phyloP scores from a whole-genome alignment of 2,329 filamentous ascomycete genomes.

The Paraphaeosphaeria minitans region DNA sequence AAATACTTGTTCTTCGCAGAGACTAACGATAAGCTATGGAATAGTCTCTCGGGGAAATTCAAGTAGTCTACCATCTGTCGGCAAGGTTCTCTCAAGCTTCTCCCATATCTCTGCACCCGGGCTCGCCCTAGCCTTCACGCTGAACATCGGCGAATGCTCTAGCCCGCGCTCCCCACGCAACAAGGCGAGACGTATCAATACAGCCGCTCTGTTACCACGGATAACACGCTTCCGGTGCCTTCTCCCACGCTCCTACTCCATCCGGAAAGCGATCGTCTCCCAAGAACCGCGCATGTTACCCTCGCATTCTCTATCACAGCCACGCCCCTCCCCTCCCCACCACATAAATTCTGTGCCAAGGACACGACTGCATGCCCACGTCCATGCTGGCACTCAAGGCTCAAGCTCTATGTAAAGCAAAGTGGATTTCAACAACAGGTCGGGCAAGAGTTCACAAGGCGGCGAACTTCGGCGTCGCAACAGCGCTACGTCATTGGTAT shows the following conservation, averaged over 20 bases:
- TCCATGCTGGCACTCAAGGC: background rate
- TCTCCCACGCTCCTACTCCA: background rate
- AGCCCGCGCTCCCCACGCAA: background rate
- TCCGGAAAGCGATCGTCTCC: background rate
- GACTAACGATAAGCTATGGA: background rate
- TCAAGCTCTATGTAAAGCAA: background rate
- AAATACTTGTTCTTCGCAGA: too few species aligned
- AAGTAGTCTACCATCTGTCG: too few species aligned
- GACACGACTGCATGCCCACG: background rate
- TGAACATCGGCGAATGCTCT: constrained; percentile 24
- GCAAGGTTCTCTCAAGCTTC: background rate
- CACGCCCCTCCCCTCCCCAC: background rate
- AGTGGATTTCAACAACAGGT: background rate
- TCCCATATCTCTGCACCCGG: background rate
- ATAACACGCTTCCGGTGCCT: background rate
- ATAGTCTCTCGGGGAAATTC: background rate
- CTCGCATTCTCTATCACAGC: background rate
- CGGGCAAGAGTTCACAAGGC: constrained; percentile 3
- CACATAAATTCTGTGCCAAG: background rate
- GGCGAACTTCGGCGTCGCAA: constrained; percentile 30
- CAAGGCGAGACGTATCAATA: background rate
- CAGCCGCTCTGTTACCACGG: background rate
- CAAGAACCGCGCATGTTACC: background rate
- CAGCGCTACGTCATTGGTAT: constrained; percentile 32
- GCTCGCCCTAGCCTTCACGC: background rate